Evolutionary conservation across 2,329 filamentous ascomycete genomes (phyloP), one percentile per base, ranked within the genome.

Genomic region (Aspergillus fijiensis): DNA sequence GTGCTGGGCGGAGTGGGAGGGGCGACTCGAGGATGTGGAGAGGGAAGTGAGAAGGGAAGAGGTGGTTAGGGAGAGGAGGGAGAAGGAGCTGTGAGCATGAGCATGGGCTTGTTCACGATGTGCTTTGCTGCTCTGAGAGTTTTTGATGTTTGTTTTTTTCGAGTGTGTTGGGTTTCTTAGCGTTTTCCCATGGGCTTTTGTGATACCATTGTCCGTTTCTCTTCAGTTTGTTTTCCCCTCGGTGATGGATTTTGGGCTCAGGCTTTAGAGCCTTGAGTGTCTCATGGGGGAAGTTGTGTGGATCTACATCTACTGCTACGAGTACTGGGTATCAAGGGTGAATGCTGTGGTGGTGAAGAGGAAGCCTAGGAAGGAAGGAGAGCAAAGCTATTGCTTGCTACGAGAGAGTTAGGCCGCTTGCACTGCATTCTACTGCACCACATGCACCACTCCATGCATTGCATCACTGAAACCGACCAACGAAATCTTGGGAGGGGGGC

Each of bases 1-100:
- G 66, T 84, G 84, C 60, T 88, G 92, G 78, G 89, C 88, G 23
- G 86, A 89, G 55, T 86, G 89, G 70, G 89, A 96, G 75, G 82
- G 84, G 35, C 81, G 89, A 53, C 74, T 93, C 12, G 84, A 85
- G 73, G 79, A 81, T 61, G 83, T 86, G 7, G 91, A 95, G 76
- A 82, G 85, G 57, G 80, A 80, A 9, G 80, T 94, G 2, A 82
- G 86, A 71, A 83, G 89, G 69, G 80, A 80, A 54, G 90, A 92
- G 71, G 80, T 79, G 63, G 76, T 76, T 74, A 82, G 80, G 67
- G 83, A 79, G 67, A 80, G 79, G 63, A 83, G 85, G 62, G 81
- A 81, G 61, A 82, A 80, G 58, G 77, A 77, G 57, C 49, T 53
- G 21, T 53, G 51, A 53, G 21, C 16, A 45, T 45, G 16, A 12